Percentiles rank a stretch among this genome's conserved stretches.
phyloP scores from a whole-genome alignment of 73 alveolate species.

The Paramecium caudatum region DNA sequence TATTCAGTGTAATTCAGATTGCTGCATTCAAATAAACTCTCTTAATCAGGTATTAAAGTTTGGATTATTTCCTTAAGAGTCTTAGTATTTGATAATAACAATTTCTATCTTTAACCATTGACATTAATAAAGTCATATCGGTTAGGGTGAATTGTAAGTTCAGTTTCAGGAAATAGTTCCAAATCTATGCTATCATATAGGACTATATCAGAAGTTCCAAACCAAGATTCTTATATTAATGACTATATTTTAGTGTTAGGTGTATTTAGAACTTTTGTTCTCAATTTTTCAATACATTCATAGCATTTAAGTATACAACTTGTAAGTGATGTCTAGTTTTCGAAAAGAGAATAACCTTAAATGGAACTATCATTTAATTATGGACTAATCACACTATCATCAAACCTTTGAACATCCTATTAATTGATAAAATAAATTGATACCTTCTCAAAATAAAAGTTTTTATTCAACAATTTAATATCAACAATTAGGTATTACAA shows the following conservation, averaged over 20 bases:
- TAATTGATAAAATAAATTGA: neutral
- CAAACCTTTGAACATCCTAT: neutral
- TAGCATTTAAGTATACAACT: constrained; percentile 20
- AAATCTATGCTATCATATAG: neutral
- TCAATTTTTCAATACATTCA: neutral
- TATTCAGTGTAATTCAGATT: neutral
- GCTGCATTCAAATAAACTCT: neutral
- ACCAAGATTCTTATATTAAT: constrained; percentile 7
- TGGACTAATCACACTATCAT: neutral
- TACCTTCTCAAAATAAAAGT: neutral
- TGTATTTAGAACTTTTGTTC: too few species aligned
- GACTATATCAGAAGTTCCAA: constrained; percentile 12
- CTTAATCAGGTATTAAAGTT: neutral
- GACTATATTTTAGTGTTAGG: too few species aligned
- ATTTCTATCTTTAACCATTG: neutral
- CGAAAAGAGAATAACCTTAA: constrained; percentile 1
- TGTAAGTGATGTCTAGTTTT: neutral
- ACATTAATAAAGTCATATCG: constrained; percentile 3
- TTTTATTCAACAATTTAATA: neutral
- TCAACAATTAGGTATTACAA: neutral
- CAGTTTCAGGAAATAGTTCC: neutral
- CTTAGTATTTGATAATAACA: neutral
- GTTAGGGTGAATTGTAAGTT: neutral
- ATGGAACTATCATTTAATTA: neutral
- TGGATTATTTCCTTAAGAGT: neutral